Evolutionary conservation across 768 basidiomycete genomes (phyloP), one percentile per base, ranked within the genome.

Genomic region (Leccinum incarnatum): DNA sequence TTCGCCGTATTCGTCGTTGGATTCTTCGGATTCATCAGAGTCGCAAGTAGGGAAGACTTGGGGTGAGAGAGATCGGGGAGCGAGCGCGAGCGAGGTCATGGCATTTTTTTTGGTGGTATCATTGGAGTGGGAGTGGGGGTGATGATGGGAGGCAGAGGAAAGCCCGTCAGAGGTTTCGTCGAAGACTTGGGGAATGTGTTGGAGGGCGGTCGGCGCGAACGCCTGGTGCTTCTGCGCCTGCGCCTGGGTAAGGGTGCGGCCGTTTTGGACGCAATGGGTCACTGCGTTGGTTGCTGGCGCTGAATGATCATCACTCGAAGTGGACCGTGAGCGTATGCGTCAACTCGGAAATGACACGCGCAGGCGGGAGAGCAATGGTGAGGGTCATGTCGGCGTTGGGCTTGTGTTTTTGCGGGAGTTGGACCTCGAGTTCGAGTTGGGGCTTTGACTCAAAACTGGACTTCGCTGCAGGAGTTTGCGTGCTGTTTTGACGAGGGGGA

Each of bases 151-250:
- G 32, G 5, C 7, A 3, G 37, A 48, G 7, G 45, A 56, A 17
- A 45, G 51, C 8, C 10, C 30, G 5, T 63, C 51, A 5, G 58
- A 61, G 23, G 52, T 66, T 42, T 69, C 69, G n/a, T 69, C 65
- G 6, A 66, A 64, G 23, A 52, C 67, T 46, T 73, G 66, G 4
- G 55, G 15, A 17, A 74, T 73, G 46, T 63, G 63, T 2, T 64
- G 30, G 73, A 74, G 1, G 64, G 61, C 2, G 21, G 21, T 2
- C 66, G 62, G 50, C 63, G 62, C 15, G 52, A 2, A 4, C 21
- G 21, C 21, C 21, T 21, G 21, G 21, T 21, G 21, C 21, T 21
- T 21, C 21, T 21, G 21, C 2, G 21, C 2, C 21, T 21, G 21
- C 55, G 58, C 23, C 50, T 55, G 2, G 46, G 45, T 30, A 17